Conservation (phyloP, 306 rosid species). For the Carpinus viminea region DNA sequence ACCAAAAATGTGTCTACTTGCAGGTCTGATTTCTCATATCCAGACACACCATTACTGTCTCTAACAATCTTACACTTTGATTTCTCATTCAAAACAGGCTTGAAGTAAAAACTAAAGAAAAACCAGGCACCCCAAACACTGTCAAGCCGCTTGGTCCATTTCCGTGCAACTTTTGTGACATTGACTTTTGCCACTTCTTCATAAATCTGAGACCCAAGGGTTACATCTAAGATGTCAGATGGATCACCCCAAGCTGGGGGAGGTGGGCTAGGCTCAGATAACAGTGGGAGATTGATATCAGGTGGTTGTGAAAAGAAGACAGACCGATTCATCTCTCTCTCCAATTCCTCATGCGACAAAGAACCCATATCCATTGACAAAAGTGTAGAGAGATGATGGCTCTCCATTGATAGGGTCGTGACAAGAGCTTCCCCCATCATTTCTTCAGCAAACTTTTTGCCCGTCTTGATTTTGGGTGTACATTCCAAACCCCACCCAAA, state of each 20-base stretch:
- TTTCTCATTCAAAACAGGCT: slow-evolving; percentile 71
- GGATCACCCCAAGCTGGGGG: slow-evolving; percentile 71
- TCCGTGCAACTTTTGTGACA: slow-evolving; percentile 72
- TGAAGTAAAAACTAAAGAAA: slow-evolving; percentile 89
- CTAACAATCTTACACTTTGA: slow-evolving; percentile 72
- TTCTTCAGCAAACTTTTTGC: slow-evolving; percentile 8
- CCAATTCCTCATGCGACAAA: slow-evolving; percentile 85
- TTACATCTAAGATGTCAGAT: slow-evolving; percentile 74
- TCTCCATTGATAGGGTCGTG: slow-evolving; percentile 77
- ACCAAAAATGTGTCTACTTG: slow-evolving; percentile 88
- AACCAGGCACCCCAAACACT: slow-evolving; percentile 99
- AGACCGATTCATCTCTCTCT: slow-evolving; percentile 80
- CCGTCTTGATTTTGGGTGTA: slow-evolving; percentile 21
- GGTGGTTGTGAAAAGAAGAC: slow-evolving; percentile 73
- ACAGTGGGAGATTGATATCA: slow-evolving; percentile 77
- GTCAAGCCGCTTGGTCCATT: slow-evolving; percentile 74
- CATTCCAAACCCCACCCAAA: slow-evolving; percentile 9
- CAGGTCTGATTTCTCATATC: slow-evolving; percentile 83
- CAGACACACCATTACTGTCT: slow-evolving; percentile 69
- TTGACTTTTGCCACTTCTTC: slow-evolving; percentile 35
- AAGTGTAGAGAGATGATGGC: slow-evolving; percentile 81
- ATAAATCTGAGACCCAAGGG: slow-evolving; percentile 75
- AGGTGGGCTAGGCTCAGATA: slow-evolving; percentile 80
- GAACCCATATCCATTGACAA: slow-evolving; percentile 93
- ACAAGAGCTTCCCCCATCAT: slow-evolving; percentile 67